Evolutionary conservation across 116 monocot species (phyloP).

Genomic region (Thalassia testudinum): DNA sequence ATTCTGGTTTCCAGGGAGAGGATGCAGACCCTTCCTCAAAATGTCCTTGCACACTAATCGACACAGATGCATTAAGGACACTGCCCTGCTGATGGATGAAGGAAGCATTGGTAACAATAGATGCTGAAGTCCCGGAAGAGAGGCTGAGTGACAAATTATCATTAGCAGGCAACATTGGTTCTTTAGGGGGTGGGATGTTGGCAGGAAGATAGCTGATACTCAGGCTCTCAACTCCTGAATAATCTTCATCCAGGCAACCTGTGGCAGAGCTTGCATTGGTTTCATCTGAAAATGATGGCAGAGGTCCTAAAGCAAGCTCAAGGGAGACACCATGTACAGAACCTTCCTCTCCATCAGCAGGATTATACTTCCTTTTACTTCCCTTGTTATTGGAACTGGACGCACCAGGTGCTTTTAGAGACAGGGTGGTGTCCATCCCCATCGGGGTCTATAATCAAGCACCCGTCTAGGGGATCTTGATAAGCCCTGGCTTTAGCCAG

Average conservation of each 20-base stretch:
- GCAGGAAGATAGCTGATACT: constrained; percentile 8
- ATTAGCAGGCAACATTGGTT: constrained; percentile 4
- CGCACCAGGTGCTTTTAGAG: constrained; percentile 6
- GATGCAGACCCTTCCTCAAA: constrained; percentile 37
- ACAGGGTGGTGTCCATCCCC: constrained; percentile 1
- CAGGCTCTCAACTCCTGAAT: constrained; percentile 2
- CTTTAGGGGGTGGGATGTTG: background rate
- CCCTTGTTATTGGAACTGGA: constrained; percentile 7
- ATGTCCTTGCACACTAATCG: constrained; percentile 9
- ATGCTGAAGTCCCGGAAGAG: constrained; percentile 27
- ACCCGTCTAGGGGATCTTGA: background rate
- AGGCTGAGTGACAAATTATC: constrained; percentile 39
- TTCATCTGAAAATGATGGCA: background rate
- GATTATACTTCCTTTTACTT: constrained; percentile 19
- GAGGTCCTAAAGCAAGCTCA: constrained; percentile 5
- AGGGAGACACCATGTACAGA: background rate
- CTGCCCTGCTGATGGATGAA: background rate
- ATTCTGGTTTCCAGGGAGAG: constrained; percentile 18
- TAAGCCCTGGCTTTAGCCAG: background rate
- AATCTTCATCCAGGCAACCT: constrained; percentile 8
- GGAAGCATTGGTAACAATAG: constrained; percentile 12
- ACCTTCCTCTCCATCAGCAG: constrained; percentile 1
- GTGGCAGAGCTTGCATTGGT: constrained; percentile 1
- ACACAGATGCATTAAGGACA: constrained; percentile 9
- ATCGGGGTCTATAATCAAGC: background rate